Evolutionary conservation across 2,329 filamentous ascomycete genomes (phyloP), one percentile per base, ranked within the genome.

Genomic region (Penicillium fuscoglaucum): DNA sequence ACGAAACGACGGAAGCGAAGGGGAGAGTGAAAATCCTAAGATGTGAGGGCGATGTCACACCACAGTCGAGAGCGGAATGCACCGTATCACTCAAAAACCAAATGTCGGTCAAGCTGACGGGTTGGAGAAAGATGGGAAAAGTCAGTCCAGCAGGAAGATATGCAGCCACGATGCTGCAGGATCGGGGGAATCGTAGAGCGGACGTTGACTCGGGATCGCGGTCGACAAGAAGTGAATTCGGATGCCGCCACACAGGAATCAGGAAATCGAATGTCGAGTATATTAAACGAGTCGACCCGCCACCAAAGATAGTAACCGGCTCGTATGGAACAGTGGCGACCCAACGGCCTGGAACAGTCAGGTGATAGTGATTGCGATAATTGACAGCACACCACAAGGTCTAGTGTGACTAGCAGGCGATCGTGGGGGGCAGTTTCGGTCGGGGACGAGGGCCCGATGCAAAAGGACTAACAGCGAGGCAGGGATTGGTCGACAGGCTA

Each of bases 101-200:
- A 74, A 73, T 69, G 72, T 73, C 71, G 72, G 71, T 72, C 71
- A 72, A 64, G 68, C 63, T 66, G 62, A 65, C 56, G 59, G 62
- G 61, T 66, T 50, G 43, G 48, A 52, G 28, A 65, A 61, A 62
- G 60, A 61, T 59, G 59, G 47, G 51, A 55, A 63, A 63, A 63
- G 61, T 62, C 52, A 63, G 62, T 54, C 62, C 57, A 49, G 63
- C 58, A 60, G 50, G 63, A 63, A 60, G 41, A 45, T 59, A 61
- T 68, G 68, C 68, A 70, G 64, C 65, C 68, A 54, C 55, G 50
- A 37, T 48, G 44, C 50, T 54, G 55, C 55, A 57, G 55, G 63
- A 61, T 63, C 50, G 56, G 45, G n/a, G 24, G 40, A 37, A 39
- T 47, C 46, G 45, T 40, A 57, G 55, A 35, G 24, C 6, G 21